Evolutionary conservation across 805 yeast species (phyloP).

Genomic region (Candida sonorensis): DNA sequence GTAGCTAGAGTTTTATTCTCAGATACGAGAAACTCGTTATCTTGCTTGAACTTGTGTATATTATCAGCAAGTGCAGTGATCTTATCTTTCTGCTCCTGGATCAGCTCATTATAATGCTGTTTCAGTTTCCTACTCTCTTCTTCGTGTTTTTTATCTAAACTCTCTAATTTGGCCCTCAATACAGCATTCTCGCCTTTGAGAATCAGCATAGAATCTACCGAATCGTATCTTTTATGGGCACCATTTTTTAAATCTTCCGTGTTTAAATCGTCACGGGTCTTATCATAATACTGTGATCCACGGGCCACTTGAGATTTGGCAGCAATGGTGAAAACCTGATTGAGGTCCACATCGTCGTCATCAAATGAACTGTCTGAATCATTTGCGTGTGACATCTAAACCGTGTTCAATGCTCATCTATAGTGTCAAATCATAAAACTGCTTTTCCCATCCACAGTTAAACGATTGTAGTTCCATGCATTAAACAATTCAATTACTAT

Average conservation of each 20-base stretch:
- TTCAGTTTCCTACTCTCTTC: constrained; percentile 34
- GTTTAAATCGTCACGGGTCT: too few species aligned
- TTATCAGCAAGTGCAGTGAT: constrained; percentile 24
- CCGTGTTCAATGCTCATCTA: too few species aligned
- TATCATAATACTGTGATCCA: constrained; percentile 4
- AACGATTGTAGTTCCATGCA: too few species aligned
- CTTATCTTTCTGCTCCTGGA: constrained; percentile 18
- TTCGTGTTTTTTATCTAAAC: constrained; percentile 31
- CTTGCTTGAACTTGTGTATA: constrained; percentile 42
- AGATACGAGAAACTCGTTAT: constrained; percentile 45
- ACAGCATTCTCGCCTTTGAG: constrained; percentile 77
- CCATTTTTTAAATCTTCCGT: too few species aligned
- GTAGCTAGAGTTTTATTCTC: constrained; percentile 34
- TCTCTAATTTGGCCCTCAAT: constrained; percentile 55
- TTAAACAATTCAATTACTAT: too few species aligned
- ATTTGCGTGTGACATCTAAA: constrained; percentile 4
- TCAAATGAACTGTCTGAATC: constrained; percentile 25
- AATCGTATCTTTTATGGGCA: too few species aligned
- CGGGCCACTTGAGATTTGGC: constrained; percentile 2
- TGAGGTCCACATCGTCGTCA: constrained; percentile 26
- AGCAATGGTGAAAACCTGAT: constrained; percentile 14
- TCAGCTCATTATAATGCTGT: constrained; percentile 13
- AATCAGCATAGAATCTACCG: too few species aligned
- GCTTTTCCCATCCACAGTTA: too few species aligned
- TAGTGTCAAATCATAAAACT: too few species aligned